A percentile compares a stretch with the other conserved stretches of the same genome.
phyloP scores from a whole-genome alignment of 257 asterid genomes.

The Pogostemon cablin region DNA sequence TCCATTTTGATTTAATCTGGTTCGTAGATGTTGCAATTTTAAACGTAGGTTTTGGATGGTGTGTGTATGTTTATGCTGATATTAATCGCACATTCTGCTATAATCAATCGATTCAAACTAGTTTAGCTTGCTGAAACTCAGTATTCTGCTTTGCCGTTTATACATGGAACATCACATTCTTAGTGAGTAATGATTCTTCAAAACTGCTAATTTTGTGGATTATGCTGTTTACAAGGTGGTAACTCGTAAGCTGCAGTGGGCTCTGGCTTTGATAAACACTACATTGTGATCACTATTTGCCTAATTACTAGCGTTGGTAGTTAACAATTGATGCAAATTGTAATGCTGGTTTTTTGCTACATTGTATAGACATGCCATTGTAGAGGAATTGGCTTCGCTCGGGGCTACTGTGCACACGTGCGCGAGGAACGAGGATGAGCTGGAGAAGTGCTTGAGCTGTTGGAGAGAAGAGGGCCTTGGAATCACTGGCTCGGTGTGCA shows the following conservation, averaged over 20 bases:
- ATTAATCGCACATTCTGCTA: background rate
- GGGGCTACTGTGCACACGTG: slow-evolving; percentile 70
- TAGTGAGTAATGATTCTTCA: background rate
- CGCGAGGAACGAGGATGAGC: slow-evolving; percentile 55
- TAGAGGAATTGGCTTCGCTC: slow-evolving; percentile 66
- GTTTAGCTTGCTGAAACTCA: too few relatives aligned
- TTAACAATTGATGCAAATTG: background rate
- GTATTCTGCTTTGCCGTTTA: too few relatives aligned
- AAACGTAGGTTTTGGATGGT: background rate
- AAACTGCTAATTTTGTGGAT: slow-evolving; percentile 16
- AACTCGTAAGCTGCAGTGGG: background rate
- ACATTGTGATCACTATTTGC: background rate
- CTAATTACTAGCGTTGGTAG: background rate
- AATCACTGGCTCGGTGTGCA: slow-evolving; percentile 62
- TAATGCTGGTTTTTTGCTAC: slow-evolving; percentile 25
- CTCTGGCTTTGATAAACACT: background rate
- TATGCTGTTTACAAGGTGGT: background rate
- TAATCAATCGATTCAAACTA: background rate
- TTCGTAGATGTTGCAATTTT: background rate
- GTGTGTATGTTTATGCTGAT: background rate
- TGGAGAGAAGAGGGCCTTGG: slow-evolving; percentile 57
- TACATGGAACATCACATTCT: background rate
- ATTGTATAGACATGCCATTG: slow-evolving; percentile 55
- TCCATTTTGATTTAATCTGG: background rate
- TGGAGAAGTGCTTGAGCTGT: slow-evolving; percentile 46